Base-by-base conservation (phyloP, 768 basidiomycete species). In the Xerocomellus chrysenteron region DNA sequence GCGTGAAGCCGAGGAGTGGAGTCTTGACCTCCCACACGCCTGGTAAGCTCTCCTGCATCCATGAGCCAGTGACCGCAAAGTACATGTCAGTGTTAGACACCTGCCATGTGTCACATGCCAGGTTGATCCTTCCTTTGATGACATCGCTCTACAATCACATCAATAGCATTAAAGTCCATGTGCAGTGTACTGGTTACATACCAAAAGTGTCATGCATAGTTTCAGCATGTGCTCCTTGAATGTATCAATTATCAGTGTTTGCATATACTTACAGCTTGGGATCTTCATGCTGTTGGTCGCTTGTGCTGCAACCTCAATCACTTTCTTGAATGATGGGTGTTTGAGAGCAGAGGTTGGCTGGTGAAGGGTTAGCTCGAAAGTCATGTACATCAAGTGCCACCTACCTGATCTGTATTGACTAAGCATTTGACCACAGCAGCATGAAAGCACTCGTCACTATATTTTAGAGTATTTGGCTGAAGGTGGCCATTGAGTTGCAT, bases 1-100 rank as follows among this genome's bases (percentile, higher is more conserved):
- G 64, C 0, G 57, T 62, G 37, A 79, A 80, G 0, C 74, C 73
- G 5, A 78, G 45, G 0, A 80, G 61, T 0, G 68, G 66, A 3
- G 17, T 59, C 0, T 59, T 30, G 1, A 60, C 4, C n/a, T 47
- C 42, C 58, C 55, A 61, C 2, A 37, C 0, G 2, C 21, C 5
- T 0, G 32, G 26, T 7, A 3, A 3, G 1, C 0, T 1, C 11
- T 47, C 36, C 10, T 39, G 10, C 3, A 41, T 49, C 50, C 60
- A 61, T 0, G 41, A 54, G 0, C 30, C 26, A 0, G 42, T 61
- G 1, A 59, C 46, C 0, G 17, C 19, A 11, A 58, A 60, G 4
- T 60, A 58, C 0, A 39, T 12, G 2, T 60, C 41, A 0, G 10
- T 35, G 8, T 60, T 60, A 0, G 35, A 51, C 1, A 53, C 50